Evolutionary conservation across 2,329 filamentous ascomycete species (phyloP).

Genomic region (Periglandula ipomoeae): DNA sequence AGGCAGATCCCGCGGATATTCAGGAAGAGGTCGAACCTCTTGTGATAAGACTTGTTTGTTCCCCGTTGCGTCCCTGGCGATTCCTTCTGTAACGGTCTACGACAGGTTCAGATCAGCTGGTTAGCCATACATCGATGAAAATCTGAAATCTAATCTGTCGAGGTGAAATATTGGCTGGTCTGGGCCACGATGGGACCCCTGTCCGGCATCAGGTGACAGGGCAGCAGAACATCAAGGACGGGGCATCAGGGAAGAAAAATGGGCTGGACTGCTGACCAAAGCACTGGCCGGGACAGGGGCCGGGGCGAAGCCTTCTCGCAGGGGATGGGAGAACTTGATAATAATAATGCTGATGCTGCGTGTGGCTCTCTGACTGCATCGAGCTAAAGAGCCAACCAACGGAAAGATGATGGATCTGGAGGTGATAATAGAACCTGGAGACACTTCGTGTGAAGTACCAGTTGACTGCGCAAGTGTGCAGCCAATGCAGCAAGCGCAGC

Average conservation of each 20-base stretch:
- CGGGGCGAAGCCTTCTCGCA: not conserved
- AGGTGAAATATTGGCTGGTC: constrained; percentile 4
- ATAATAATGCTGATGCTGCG: no score
- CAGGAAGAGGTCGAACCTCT: no score
- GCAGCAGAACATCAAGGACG: constrained; percentile 4
- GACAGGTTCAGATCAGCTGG: not conserved
- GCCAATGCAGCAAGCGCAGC: no score
- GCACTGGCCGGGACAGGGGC: constrained; percentile 9
- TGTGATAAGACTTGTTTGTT: not conserved
- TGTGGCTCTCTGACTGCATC: no score
- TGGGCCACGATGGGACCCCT: constrained; percentile 5
- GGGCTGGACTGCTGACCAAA: constrained; percentile 7
- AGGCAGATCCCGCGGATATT: not conserved
- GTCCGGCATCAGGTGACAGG: constrained; percentile 10
- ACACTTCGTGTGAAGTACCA: no score
- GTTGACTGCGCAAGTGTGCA: no score
- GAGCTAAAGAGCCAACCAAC: no score
- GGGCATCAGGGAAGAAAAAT: constrained; percentile 1
- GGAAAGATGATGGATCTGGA: not conserved
- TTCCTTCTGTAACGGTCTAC: not conserved
- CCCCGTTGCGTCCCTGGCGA: no score
- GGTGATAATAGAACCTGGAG: no score
- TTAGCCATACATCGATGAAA: not conserved
- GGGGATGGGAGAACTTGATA: constrained; percentile 1
- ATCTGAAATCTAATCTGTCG: constrained; percentile 4